Evolutionary conservation across 2,329 filamentous ascomycete species (phyloP).

Genomic region (Colletotrichum sidae): DNA sequence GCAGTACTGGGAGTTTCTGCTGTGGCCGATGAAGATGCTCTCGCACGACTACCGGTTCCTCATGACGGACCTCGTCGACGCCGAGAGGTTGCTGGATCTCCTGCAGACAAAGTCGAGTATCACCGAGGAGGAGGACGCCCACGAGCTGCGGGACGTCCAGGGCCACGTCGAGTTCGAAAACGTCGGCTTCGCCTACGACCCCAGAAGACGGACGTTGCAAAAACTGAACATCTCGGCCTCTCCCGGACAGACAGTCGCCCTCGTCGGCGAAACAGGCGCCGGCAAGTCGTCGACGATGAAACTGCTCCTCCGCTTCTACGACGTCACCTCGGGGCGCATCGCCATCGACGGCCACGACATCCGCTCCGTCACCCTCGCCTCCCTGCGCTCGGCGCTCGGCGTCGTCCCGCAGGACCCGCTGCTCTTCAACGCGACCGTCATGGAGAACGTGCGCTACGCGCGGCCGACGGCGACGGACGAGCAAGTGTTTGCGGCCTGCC

Average conservation of each 20-base stretch:
- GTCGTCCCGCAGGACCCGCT: slow-evolving; percentile 82
- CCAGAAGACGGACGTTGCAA: slow-evolving; percentile 61
- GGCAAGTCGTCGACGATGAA: slow-evolving; percentile 74
- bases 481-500: slow-evolving; percentile 10
- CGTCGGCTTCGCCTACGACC: slow-evolving; percentile 67
- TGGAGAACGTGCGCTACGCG: slow-evolving; percentile 71
- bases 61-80: slow-evolving; percentile 67
- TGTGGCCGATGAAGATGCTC: slow-evolving; percentile 52
- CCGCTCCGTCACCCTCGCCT: slow-evolving; percentile 44
- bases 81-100: slow-evolving; percentile 69
- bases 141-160: slow-evolving; percentile 54
- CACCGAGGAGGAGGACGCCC: slow-evolving; percentile 58
- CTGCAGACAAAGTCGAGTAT: slow-evolving; percentile 69
- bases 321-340: slow-evolving; percentile 59
- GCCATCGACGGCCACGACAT: slow-evolving; percentile 38
- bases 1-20: slow-evolving; percentile 68
- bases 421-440: slow-evolving; percentile 74
- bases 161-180: slow-evolving; percentile 66
- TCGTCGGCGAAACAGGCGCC: slow-evolving; percentile 72
- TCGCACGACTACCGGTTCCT: slow-evolving; percentile 37
- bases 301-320: slow-evolving; percentile 71
- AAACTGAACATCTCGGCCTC: slow-evolving; percentile 60
- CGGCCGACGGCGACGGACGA: slow-evolving; percentile 6
- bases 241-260: slow-evolving; percentile 67
- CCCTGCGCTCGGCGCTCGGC: slow-evolving; percentile 52